Conservation (phyloP, 1,284 basidiomycete genomes). For the Malassezia japonica region DNA sequence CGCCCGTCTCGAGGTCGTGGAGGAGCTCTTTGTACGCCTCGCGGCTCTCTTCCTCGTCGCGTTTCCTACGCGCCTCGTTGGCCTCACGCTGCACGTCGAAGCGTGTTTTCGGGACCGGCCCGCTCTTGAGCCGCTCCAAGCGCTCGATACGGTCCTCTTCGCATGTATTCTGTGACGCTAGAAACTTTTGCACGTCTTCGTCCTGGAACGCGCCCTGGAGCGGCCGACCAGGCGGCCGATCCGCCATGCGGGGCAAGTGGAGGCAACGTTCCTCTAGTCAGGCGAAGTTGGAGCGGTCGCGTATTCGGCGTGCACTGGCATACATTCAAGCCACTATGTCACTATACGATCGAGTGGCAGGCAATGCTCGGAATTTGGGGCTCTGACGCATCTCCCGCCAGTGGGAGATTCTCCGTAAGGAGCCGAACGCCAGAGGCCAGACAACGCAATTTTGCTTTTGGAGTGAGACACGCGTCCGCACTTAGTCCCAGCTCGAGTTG, state of each 20-base stretch:
- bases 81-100: conserved; percentile 24
- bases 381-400: conserved; percentile 21
- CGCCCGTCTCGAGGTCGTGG: conserved; percentile 24
- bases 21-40: conserved; percentile 34
- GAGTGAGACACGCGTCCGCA: background rate
- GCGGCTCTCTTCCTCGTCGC: conserved; percentile 27
- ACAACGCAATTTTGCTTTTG: conserved; percentile 16
- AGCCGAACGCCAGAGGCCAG: conserved; percentile 28
- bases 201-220: background rate
- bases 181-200: background rate
- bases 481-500: conserved; percentile 26
- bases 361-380: conserved; percentile 21
- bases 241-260: background rate
- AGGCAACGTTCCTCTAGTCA: too few relatives aligned
- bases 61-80: conserved; percentile 26
- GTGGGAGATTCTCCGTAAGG: conserved; percentile 23
- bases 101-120: background rate
- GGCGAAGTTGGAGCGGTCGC: too few relatives aligned
- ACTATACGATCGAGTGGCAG: background rate
- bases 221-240: background rate
- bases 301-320: conserved; percentile 14
- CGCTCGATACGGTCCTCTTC: background rate
- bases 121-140: background rate
- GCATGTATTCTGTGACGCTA: background rate
- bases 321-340: conserved; percentile 9